Evolutionary conservation across 495 filamentous ascomycete genomes (phyloP).

Genomic region (Penicillium ochrochloron): DNA sequence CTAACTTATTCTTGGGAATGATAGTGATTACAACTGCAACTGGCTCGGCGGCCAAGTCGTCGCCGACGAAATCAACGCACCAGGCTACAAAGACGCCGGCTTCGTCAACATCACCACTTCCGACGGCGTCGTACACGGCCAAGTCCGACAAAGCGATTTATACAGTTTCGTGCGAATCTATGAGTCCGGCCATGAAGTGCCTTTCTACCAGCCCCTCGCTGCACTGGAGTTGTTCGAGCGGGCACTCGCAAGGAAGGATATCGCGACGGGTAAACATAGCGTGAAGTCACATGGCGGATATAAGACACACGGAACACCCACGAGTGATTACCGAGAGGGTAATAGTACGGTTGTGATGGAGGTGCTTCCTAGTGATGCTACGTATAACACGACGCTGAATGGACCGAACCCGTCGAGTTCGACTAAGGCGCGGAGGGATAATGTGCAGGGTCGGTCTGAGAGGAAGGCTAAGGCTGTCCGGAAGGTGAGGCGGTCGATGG

Average conservation of each 20-base stretch:
- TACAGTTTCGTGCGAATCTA: slow-evolving; percentile 73
- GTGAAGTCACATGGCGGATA: slow-evolving; percentile 37
- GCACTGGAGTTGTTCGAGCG: slow-evolving; percentile 64
- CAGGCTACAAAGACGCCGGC: slow-evolving; percentile 54
- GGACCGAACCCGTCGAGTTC: slow-evolving; percentile 37
- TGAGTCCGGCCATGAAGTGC: slow-evolving; percentile 72
- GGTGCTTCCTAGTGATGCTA: slow-evolving; percentile 52
- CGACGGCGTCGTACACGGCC: slow-evolving; percentile 64
- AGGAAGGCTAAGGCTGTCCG: slow-evolving; percentile 2
- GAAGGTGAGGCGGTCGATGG: slow-evolving; percentile 8
- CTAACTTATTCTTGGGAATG: neutral
- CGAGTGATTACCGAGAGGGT: slow-evolving; percentile 61
- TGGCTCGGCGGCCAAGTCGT: slow-evolving; percentile 62
- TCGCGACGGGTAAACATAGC: slow-evolving; percentile 59
- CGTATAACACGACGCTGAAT: slow-evolving; percentile 60
- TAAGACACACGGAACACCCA: slow-evolving; percentile 51
- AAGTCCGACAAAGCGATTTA: slow-evolving; percentile 68
- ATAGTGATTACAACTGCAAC: slow-evolving; percentile 63
- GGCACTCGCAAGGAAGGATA: slow-evolving; percentile 57
- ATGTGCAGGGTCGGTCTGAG: neutral
- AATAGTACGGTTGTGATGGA: slow-evolving; percentile 59
- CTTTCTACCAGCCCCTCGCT: slow-evolving; percentile 70
- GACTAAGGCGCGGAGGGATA: neutral
- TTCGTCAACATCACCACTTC: slow-evolving; percentile 58
- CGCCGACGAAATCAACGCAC: slow-evolving; percentile 47